Evolutionary conservation across 2,329 filamentous ascomycete genomes (phyloP).

Genomic region (Diaporthe amygdali): DNA sequence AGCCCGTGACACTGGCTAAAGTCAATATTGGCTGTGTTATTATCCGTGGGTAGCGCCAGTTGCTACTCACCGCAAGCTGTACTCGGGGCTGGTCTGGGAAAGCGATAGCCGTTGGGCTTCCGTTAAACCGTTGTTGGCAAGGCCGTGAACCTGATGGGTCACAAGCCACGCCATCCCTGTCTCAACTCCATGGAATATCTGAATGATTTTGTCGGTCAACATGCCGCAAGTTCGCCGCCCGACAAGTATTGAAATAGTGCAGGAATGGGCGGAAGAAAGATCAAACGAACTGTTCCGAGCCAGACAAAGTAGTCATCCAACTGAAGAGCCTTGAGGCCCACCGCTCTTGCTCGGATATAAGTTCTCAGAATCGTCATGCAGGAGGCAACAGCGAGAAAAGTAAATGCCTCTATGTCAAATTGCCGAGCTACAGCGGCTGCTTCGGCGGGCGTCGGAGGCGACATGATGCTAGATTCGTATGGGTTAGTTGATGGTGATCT

Average conservation of each 20-base stretch:
- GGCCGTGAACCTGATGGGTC: constrained; percentile 37
- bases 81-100: constrained; percentile 48
- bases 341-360: constrained; percentile 32
- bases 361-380: constrained; percentile 33
- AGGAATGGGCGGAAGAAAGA: neutral
- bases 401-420: neutral
- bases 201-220: neutral
- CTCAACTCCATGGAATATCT: constrained; percentile 17
- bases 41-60: neutral
- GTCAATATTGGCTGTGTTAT: constrained; percentile 31
- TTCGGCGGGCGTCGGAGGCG: neutral
- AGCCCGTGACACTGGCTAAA: constrained; percentile 50
- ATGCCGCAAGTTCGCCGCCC: neutral
- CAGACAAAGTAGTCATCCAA: constrained; percentile 36
- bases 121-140: constrained; percentile 62
- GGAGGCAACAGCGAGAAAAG: constrained; percentile 32
- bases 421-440: neutral
- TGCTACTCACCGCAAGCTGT: constrained; percentile 24
- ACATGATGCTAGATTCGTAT: neutral
- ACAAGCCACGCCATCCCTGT: neutral
- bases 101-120: constrained; percentile 50
- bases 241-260: neutral
- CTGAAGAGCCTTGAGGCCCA: constrained; percentile 31
- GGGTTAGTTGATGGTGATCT: neutral
- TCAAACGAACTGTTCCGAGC: constrained; percentile 24